Evolutionary conservation across 139 green algal genomes (phyloP).

Genomic region (Edaphochlamys debaryana): DNA sequence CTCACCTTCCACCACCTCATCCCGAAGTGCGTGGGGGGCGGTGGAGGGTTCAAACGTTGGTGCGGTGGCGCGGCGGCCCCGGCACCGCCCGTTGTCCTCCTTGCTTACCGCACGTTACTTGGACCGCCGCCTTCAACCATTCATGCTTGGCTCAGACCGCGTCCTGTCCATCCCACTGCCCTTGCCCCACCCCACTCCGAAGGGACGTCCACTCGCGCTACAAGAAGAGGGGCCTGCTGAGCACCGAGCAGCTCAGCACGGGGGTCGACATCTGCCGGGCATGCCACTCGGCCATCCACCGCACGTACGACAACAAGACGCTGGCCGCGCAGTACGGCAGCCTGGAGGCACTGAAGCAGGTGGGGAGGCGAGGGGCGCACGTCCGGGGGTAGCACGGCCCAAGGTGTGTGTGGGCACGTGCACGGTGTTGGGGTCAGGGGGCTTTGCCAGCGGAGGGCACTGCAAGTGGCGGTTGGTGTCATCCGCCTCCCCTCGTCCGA

Average conservation of each 20-base stretch:
- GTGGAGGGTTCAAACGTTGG: not conserved
- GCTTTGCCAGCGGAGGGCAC: not conserved
- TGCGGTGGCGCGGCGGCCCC: no score
- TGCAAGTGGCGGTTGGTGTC: not conserved
- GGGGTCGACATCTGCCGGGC: constrained; percentile 4
- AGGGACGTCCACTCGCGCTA: not conserved
- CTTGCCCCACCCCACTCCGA: not conserved
- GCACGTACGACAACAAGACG: constrained; percentile 9
- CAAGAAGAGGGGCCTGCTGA: not conserved
- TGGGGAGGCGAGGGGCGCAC: not conserved
- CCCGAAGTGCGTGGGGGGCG: not conserved
- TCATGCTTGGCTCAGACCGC: no score
- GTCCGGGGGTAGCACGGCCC: not conserved
- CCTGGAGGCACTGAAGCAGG: not conserved
- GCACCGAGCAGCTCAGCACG: not conserved
- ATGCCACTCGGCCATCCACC: constrained; percentile 26
- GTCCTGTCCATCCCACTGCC: no score
- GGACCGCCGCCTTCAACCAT: not conserved
- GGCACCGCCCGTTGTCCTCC: no score
- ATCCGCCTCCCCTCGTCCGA: no score
- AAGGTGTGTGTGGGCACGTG: not conserved
- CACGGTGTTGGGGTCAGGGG: not conserved
- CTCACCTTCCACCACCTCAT: constrained; percentile 27
- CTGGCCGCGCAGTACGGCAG: not conserved
- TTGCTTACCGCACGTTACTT: not conserved